phyloP scores from a whole-genome alignment of 164 flowering plant species.

The grape (Vitis vinifera) region ASM3070453v1 NC_081808.1:14510001-14510500 shows the following conservation, averaged over 20 bases:
- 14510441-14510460: constrained; percentile 35
- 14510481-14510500: constrained; percentile 8
- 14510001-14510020: constrained; percentile 21
- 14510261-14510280: no score
- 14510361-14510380: constrained; percentile 28
- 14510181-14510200: neutral
- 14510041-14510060: constrained; percentile 15
- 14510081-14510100: no score
- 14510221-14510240: no score
- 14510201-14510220: no score
- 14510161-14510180: constrained; percentile 33
- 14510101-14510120: constrained; percentile 9
- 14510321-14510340: constrained; percentile 31
- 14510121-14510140: constrained; percentile 36
- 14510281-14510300: no score
- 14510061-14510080: no score
- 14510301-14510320: neutral
- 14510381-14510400: constrained; percentile 39
- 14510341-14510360: constrained; percentile 27
- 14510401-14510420: constrained; percentile 45
- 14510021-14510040: constrained; percentile 34
- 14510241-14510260: neutral
- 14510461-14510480: constrained; percentile 30
- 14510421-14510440: constrained; percentile 38
- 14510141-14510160: constrained; percentile 31